Evolutionary conservation across 2,329 filamentous ascomycete genomes (phyloP).

Genomic region (Lecanicillium sp.): DNA sequence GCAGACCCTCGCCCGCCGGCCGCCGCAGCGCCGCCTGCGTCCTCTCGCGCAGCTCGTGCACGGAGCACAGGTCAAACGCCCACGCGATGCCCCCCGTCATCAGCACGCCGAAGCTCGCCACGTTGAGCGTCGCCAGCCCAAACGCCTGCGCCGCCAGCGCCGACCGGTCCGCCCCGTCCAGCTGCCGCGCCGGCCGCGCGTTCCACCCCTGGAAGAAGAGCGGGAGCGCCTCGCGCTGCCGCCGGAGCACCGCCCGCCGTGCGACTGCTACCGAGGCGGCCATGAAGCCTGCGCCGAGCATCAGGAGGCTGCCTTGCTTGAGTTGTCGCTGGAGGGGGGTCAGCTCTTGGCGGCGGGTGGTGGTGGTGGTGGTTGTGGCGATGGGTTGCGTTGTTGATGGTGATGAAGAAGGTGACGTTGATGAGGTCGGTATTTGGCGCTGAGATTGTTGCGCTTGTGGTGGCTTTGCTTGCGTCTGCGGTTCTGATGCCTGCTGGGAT

Average conservation of each 20-base stretch:
- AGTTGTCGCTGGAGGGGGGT: conserved; percentile 39
- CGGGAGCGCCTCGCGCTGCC: conserved; percentile 54
- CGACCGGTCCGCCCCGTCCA: conserved; percentile 23
- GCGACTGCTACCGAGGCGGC: conserved; percentile 64
- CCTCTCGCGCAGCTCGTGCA: conserved; percentile 55
- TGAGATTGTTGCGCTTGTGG: conserved; percentile 10
- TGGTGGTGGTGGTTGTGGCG: background rate
- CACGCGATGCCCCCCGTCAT: conserved; percentile 65
- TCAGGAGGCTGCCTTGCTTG: conserved; percentile 61
- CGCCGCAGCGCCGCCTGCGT: conserved; percentile 36
- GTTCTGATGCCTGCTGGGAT: conserved; percentile 2
- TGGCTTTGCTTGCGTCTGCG: conserved; percentile 1
- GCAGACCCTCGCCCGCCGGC: conserved; percentile 14
- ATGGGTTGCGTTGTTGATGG: background rate
- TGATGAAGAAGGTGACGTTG: conserved; percentile 2
- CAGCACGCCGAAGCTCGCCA: conserved; percentile 68
- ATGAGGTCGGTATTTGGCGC: conserved; percentile 8
- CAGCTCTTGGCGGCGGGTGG: conserved; percentile 10
- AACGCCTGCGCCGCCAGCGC: conserved; percentile 77
- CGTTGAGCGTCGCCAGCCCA: conserved; percentile 80
- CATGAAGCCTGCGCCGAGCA: conserved; percentile 70
- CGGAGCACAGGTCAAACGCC: conserved; percentile 65
- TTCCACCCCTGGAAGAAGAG: conserved; percentile 61
- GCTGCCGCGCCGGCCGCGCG: conserved; percentile 21
- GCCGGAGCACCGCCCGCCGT: conserved; percentile 59